Percentiles rank a stretch among this genome's conserved stretches.
phyloP scores from a whole-genome alignment of 2,329 filamentous ascomycete genomes.

The Aspergillus tubingensis region DNA sequence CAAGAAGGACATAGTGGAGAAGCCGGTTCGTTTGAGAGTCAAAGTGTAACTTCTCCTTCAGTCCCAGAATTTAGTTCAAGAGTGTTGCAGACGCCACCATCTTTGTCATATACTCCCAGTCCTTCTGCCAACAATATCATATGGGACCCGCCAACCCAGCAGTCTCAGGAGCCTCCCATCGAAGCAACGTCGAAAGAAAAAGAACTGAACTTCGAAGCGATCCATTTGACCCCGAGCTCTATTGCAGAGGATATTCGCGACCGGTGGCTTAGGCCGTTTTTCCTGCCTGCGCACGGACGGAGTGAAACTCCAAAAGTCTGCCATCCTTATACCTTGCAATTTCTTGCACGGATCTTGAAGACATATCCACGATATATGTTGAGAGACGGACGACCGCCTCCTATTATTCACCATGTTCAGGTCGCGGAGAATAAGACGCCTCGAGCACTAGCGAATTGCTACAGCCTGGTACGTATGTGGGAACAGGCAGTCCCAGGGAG shows the following conservation, averaged over 20 bases:
- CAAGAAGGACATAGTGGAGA: too few relatives aligned
- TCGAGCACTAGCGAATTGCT: constrained; percentile 27
- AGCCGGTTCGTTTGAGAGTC: too few relatives aligned
- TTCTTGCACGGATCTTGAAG: constrained; percentile 25
- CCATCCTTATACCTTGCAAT: constrained; percentile 27
- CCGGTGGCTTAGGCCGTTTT: constrained; percentile 30
- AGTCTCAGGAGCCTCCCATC: too few relatives aligned
- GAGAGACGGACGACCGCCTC: constrained; percentile 19
- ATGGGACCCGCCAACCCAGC: too few relatives aligned
- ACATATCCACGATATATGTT: constrained; percentile 29
- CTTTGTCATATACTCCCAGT: too few relatives aligned
- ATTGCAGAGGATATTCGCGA: constrained; percentile 26
- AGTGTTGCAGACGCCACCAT: too few relatives aligned
- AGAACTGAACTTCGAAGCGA: too few relatives aligned
- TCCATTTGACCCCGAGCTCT: too few relatives aligned
- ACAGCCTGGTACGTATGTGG: constrained; percentile 32
- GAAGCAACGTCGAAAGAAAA: too few relatives aligned
- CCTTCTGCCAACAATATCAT: too few relatives aligned
- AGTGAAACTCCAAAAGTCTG: constrained; percentile 25
- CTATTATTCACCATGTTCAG: constrained; percentile 31
- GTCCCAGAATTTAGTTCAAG: too few relatives aligned
- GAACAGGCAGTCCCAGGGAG: constrained; percentile 28
- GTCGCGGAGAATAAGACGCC: constrained; percentile 12
- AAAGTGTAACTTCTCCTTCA: too few relatives aligned
- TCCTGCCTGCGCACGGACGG: constrained; percentile 19